Evolutionary conservation across 768 basidiomycete species (phyloP).

Genomic region (Leucocoprinus sp.): DNA sequence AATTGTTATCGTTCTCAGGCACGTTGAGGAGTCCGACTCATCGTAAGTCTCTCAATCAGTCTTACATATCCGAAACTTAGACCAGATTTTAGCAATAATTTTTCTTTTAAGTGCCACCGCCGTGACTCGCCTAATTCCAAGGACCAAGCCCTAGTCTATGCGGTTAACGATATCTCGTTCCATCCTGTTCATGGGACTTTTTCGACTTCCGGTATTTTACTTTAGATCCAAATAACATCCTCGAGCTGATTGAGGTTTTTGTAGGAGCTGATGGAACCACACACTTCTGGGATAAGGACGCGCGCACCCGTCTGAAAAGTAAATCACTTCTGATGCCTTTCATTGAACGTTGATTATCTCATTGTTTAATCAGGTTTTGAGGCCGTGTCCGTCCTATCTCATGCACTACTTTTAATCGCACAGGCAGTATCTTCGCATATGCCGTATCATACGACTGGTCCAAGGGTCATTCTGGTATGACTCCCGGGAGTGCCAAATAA

Average conservation of each 20-base stretch:
- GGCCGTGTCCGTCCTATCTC: slow-evolving; percentile 68
- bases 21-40: slow-evolving; percentile 78
- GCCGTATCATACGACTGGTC: slow-evolving; percentile 93
- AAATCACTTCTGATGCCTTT: slow-evolving; percentile 14
- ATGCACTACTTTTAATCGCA: slow-evolving; percentile 79
- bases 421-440: slow-evolving; percentile 85
- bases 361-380: slow-evolving; percentile 52
- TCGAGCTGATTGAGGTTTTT: background rate
- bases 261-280: slow-evolving; percentile 78
- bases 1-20: slow-evolving; percentile 35
- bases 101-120: slow-evolving; percentile 83
- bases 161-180: slow-evolving; percentile 83
- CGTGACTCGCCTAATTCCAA: slow-evolving; percentile 50
- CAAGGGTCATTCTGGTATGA: slow-evolving; percentile 84
- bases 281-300: slow-evolving; percentile 94
- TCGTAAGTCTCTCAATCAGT: slow-evolving; percentile 31
- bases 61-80: background rate
- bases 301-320: slow-evolving; percentile 89
- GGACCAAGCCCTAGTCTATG: slow-evolving; percentile 64
- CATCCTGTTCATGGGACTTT: slow-evolving; percentile 82
- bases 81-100: slow-evolving; percentile 48
- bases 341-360: background rate
- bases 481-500: slow-evolving; percentile 65
- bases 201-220: slow-evolving; percentile 62
- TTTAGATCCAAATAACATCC: slow-evolving; percentile 15